These are phyloP conservation scores for Candida ovalis DNA, from an alignment of 805 yeast genomes.

Conservation along the genomic window DNA sequence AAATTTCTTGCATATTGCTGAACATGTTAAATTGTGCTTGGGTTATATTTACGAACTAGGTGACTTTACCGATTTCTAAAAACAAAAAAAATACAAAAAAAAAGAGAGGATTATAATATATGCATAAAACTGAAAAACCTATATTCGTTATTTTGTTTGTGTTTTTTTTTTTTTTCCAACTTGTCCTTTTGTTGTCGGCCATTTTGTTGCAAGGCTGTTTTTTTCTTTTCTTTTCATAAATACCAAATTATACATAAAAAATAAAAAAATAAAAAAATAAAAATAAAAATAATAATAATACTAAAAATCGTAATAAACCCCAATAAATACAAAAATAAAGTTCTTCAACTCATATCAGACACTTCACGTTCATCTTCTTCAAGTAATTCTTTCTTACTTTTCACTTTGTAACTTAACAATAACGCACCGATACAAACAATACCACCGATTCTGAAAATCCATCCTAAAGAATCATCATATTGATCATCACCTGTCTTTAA, in stretches of 20 bases:
- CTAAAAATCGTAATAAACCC: neutral
- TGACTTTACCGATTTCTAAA: neutral
- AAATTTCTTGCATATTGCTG: slow-evolving; percentile 71
- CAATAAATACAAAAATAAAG: neutral
- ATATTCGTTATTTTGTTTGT: no score
- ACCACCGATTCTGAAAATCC: slow-evolving; percentile 59
- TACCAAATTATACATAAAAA: no score
- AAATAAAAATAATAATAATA: neutral
- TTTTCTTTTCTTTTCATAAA: no score
- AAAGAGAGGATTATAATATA: no score
- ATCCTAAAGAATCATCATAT: slow-evolving; percentile 43
- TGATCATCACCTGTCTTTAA: slow-evolving; percentile 27
- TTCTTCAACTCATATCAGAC: neutral
- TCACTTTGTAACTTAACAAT: slow-evolving; percentile 38
- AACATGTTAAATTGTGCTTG: slow-evolving; percentile 74
- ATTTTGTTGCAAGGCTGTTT: no score
- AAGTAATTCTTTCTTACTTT: slow-evolving; percentile 35
- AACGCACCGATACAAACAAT: slow-evolving; percentile 45
- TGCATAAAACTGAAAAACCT: no score
- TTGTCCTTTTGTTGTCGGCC: no score
- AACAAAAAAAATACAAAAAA: neutral
- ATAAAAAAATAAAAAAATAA: no score
- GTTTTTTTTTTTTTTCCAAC: no score
- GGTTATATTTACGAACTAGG: slow-evolving; percentile 71
- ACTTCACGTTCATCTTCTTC: slow-evolving; percentile 30